Evolutionary conservation across 2,329 filamentous ascomycete genomes (phyloP).

Genomic region (Trichoderma cornu-damae): DNA sequence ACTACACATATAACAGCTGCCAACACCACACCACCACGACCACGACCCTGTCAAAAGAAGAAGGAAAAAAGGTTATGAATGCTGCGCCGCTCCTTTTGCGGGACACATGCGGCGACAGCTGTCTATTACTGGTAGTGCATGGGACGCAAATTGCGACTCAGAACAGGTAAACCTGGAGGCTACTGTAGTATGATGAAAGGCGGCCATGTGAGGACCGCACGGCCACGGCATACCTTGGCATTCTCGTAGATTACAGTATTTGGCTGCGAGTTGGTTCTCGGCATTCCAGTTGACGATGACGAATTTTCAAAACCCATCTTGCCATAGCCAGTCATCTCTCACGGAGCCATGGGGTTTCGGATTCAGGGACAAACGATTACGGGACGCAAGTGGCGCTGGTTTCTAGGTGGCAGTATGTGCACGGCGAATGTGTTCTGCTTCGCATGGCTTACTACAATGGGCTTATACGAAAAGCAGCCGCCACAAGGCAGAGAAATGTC

Average conservation of each 20-base stretch:
- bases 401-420: background rate
- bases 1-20: background rate
- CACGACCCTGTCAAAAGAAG: background rate
- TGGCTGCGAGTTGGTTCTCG: background rate
- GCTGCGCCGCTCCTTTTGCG: no score
- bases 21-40: background rate
- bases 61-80: no score
- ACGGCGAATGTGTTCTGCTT: background rate
- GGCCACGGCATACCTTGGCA: background rate
- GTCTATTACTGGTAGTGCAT: no score
- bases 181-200: no score
- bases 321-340: background rate
- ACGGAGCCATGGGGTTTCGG: constrained; percentile 4
- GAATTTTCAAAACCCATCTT: background rate
- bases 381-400: background rate
- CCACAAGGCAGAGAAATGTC: background rate
- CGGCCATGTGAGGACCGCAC: no score
- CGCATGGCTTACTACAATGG: background rate
- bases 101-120: no score
- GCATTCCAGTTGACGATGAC: background rate
- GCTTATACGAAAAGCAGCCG: background rate
- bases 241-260: no score
- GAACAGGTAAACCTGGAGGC: no score
- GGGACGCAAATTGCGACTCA: no score
- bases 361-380: background rate